Base-by-base conservation (phyloP, 257 asterid species). In the Parsonsia alboflavescens region DNA sequence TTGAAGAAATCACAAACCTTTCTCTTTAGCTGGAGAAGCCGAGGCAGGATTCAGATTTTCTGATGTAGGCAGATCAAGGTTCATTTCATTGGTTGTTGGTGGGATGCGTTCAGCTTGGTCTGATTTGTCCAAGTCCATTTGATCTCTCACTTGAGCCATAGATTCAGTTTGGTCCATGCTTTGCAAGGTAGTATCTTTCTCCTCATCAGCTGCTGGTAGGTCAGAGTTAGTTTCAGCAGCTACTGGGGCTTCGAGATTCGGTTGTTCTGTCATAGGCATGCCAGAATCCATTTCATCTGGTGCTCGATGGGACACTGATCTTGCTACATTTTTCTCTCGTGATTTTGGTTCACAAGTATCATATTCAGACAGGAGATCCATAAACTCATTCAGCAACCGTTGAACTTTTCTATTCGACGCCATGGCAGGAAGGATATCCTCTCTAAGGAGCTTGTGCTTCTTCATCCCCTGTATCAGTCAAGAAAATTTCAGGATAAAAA, bases 401-500 rank as follows among this genome's bases (percentile, higher is more conserved):
- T 95, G 99, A 53, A 95, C 96, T 84, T 95, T 90, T 52, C 98
- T 78, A 81, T 92, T 95, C 5, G 97, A 87, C 54, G 99, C 99
- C 97, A 95, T 89, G 42, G 99, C 97, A n/a, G 99, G 97, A 75
- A 95, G 96, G 78, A 95, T 90, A 72, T 95, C 99, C 78, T 92
- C 99, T 44, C 90, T 84, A 52, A 95, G 96, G 81, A 95, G 96
- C 85, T 88, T 90, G 77, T 90, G 99, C 83, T 92, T 95, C 64
- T 86, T 82, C 94, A 95, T 82, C 77, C 98, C 98, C 99, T 95
- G 90, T 42, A 73, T 61, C 74, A 56, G 62, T 44, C 50, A 54
- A 73, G 54, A 76, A 42, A 52, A n/a, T n/a, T 65, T 13, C 75
- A 79, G 59, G 44, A 15, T 26, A 53, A 62, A 79, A 36, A 54